Percentiles rank a stretch among this genome's conserved stretches.
Conservation (phyloP, 345 rosid species). For the Bruguiera sexangula region DNA sequence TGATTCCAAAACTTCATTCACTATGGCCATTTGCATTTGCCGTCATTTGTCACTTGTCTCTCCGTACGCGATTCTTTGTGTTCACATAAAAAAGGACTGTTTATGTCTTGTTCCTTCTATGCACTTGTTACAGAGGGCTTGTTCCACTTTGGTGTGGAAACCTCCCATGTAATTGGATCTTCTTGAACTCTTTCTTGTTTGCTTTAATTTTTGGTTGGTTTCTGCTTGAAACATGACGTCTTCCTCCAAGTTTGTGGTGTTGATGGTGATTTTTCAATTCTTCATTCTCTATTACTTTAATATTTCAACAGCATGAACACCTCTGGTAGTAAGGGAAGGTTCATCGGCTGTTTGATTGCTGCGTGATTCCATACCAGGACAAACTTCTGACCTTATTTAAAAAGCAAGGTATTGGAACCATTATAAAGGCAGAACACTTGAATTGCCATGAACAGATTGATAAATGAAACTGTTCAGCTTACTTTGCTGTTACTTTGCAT, state of each 20-base stretch:
- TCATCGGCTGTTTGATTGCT: neutral
- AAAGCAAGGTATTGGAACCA: neutral
- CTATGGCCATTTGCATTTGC: neutral
- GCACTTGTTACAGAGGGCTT: slow-evolving; percentile 52
- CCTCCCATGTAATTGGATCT: slow-evolving; percentile 42
- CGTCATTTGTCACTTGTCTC: neutral
- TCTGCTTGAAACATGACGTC: neutral
- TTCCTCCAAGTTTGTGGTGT: neutral
- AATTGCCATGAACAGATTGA: neutral
- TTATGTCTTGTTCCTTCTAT: slow-evolving; percentile 13
- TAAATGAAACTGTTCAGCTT: neutral
- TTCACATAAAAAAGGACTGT: neutral
- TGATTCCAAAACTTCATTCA: neutral
- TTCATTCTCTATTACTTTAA: neutral
- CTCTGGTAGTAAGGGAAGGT: neutral
- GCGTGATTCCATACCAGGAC: neutral
- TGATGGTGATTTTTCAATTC: neutral
- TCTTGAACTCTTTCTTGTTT: neutral
- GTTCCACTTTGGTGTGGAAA: slow-evolving; percentile 47
- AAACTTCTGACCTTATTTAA: neutral
- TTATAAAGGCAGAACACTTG: neutral
- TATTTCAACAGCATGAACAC: neutral
- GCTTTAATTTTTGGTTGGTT: neutral
- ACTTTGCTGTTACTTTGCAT: neutral
- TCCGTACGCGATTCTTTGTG: neutral